phyloP scores from a whole-genome alignment of 169 alveolate genomes.

The Eimeria brunetti region DNA sequence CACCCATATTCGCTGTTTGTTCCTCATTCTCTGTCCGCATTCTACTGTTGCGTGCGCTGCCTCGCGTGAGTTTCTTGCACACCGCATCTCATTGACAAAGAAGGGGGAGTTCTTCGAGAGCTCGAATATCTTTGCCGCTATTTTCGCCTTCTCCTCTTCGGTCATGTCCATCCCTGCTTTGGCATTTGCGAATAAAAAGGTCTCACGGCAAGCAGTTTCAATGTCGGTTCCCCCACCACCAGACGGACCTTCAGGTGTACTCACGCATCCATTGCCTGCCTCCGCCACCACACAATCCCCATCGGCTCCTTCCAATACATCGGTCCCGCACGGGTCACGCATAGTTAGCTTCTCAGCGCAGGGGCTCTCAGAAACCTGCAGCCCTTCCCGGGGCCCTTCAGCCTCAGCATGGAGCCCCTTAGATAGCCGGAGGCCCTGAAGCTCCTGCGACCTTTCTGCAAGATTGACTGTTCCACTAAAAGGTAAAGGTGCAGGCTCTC shows the following conservation, averaged over 20 bases:
- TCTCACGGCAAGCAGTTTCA: conserved; percentile 63
- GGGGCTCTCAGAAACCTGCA: background rate
- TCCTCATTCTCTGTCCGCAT: background rate
- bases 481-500: background rate
- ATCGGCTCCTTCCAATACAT: background rate
- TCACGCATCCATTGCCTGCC: background rate
- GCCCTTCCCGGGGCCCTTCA: background rate
- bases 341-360: background rate
- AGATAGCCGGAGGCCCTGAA: background rate
- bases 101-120: conserved; percentile 63
- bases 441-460: background rate
- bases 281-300: background rate
- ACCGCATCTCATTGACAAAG: conserved; percentile 61
- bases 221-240: background rate
- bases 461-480: background rate
- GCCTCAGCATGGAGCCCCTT: background rate
- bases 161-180: conserved; percentile 76
- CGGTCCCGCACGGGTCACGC: background rate
- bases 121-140: conserved; percentile 66
- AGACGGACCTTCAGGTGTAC: background rate
- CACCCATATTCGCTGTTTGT: background rate
- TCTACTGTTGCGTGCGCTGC: background rate
- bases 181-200: conserved; percentile 42
- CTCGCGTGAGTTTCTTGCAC: background rate
- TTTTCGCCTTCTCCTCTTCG: conserved; percentile 74